Conservation (phyloP, 2,329 filamentous ascomycete genomes). For the Colletotrichum endophyticum region DNA sequence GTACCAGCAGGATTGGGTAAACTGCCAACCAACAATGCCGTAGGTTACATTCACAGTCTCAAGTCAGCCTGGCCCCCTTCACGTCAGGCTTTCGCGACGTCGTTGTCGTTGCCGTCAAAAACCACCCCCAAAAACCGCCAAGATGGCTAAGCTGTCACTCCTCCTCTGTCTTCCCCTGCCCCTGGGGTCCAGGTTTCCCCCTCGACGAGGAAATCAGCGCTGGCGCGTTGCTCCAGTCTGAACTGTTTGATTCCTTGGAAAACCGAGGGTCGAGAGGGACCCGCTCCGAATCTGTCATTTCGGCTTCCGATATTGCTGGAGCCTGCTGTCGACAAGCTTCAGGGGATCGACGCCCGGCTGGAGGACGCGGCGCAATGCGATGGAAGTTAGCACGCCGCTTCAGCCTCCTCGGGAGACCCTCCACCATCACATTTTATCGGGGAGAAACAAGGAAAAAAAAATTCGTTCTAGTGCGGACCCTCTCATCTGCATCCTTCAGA, state of each 20-base stretch:
- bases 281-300: background rate
- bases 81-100: background rate
- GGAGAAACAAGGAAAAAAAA: background rate
- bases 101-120: background rate
- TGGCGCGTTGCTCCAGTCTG: background rate
- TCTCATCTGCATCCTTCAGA: background rate
- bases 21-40: background rate
- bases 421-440: background rate
- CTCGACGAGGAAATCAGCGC: background rate
- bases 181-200: background rate
- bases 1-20: background rate
- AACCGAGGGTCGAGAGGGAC: background rate
- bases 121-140: background rate
- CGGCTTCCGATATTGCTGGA: constrained; percentile 1
- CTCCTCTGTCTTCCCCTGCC: background rate
- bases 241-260: background rate
- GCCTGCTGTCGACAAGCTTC: background rate
- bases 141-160: background rate
- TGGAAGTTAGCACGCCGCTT: background rate
- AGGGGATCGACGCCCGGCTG: background rate
- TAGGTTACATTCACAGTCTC: background rate
- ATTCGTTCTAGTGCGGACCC: background rate
- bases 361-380: background rate
- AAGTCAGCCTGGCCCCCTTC: background rate
- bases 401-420: background rate